Conservation (phyloP, 495 filamentous ascomycete species). For the Tetracladium setigerum region DNA sequence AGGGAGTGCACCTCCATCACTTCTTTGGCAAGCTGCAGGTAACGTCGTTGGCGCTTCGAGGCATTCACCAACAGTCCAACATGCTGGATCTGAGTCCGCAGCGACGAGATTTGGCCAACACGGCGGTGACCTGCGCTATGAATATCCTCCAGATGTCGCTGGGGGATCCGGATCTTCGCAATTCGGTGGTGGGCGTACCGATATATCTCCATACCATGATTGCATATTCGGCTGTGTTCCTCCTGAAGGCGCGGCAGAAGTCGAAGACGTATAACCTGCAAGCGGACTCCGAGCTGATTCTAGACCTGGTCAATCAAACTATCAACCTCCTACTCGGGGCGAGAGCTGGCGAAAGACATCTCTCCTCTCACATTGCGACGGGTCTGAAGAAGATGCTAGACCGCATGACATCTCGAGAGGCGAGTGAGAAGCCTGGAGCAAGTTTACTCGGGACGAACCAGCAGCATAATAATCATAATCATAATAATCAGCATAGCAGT, state of each 20-base stretch:
- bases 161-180: constrained; percentile 47
- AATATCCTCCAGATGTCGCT: constrained; percentile 47
- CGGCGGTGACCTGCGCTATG: constrained; percentile 49
- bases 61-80: constrained; percentile 39
- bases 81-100: constrained; percentile 35
- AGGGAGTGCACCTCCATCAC: constrained; percentile 53
- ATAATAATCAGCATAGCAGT: too few species aligned
- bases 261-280: constrained; percentile 3
- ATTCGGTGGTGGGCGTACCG: constrained; percentile 33
- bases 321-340: constrained; percentile 1
- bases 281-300: constrained; percentile 2
- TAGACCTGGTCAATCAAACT: neutral
- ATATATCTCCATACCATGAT: constrained; percentile 51
- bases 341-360: constrained; percentile 8
- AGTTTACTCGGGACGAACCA: too few species aligned
- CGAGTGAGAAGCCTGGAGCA: neutral
- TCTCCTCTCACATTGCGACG: constrained; percentile 14
- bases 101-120: constrained; percentile 46
- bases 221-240: constrained; percentile 41
- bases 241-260: constrained; percentile 11
- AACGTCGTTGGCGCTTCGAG: constrained; percentile 50
- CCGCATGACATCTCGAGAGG: neutral
- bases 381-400: constrained; percentile 12
- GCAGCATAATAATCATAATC: too few species aligned
- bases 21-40: constrained; percentile 55